A percentile compares a stretch with the other conserved stretches of the same genome.
These are phyloP conservation scores for Anthracocystis setariae DNA, from an alignment of 1,284 basidiomycete genomes.

Conservation along the genomic window DNA sequence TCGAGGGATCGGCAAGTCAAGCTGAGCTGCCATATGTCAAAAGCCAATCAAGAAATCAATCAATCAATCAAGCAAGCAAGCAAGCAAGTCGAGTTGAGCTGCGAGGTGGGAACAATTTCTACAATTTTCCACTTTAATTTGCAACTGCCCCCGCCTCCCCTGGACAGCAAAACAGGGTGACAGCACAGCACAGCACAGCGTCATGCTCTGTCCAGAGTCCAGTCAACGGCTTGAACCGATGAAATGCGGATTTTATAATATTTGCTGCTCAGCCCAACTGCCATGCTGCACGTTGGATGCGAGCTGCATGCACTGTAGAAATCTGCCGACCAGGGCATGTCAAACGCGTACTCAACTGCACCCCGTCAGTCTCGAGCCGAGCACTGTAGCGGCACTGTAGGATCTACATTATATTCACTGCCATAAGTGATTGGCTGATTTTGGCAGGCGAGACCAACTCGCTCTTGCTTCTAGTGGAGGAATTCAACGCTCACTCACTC, in stretches of 20 bases:
- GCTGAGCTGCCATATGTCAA: too few relatives aligned
- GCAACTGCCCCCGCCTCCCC: background rate
- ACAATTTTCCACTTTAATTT: conserved; percentile 3
- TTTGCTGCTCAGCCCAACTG: too few relatives aligned
- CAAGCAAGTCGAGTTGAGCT: background rate
- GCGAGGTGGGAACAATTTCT: conserved; percentile 21
- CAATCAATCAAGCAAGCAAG: background rate
- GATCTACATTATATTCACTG: too few relatives aligned
- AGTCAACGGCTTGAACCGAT: too few relatives aligned
- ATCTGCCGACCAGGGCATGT: conserved; percentile 16
- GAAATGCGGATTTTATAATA: conserved; percentile 14
- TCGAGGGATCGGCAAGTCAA: background rate
- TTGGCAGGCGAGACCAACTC: too few relatives aligned
- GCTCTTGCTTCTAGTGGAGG: too few relatives aligned
- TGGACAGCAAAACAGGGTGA: conserved; percentile 12
- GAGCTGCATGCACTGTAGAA: conserved; percentile 13
- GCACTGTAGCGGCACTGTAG: background rate
- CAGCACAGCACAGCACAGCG: background rate
- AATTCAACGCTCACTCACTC: too few relatives aligned
- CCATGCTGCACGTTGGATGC: background rate
- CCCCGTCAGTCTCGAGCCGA: background rate
- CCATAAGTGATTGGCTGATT: too few relatives aligned
- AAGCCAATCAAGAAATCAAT: too few relatives aligned
- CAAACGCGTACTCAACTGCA: background rate
- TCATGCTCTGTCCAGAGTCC: conserved; percentile 4